Evolutionary conservation across 805 yeast species (phyloP).

Genomic region (Lipomyces mesembrius): DNA sequence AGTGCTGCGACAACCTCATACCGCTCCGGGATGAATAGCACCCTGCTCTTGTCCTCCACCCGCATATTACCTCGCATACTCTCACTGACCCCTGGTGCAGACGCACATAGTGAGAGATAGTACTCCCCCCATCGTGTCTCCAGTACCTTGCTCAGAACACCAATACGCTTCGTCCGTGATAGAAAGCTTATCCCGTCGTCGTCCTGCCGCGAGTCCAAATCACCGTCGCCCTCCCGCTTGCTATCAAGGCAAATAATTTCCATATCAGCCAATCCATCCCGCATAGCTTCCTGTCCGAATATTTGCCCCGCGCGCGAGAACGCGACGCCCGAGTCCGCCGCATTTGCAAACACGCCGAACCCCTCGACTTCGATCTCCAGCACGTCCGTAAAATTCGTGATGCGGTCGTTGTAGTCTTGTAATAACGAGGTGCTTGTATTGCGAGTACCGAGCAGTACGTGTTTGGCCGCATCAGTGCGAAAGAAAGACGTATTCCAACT

Average conservation of each 20-base stretch:
- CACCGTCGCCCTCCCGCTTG: not conserved
- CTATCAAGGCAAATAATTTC: constrained; percentile 25
- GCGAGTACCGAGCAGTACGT: constrained; percentile 17
- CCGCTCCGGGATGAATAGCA: constrained; percentile 31
- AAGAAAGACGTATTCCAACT: constrained; percentile 21
- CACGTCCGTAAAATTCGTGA: constrained; percentile 13
- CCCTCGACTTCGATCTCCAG: constrained; percentile 24
- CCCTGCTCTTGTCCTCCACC: constrained; percentile 13
- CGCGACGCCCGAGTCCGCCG: constrained; percentile 6
- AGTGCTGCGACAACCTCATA: constrained; percentile 17
- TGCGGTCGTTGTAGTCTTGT: constrained; percentile 25
- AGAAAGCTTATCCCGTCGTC: not conserved
- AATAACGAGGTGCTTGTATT: constrained; percentile 10
- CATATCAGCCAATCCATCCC: constrained; percentile 26
- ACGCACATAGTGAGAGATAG: constrained; percentile 5
- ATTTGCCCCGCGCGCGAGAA: constrained; percentile 25
- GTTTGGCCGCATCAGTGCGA: constrained; percentile 1
- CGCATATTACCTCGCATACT: not conserved
- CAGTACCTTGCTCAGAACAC: constrained; percentile 22
- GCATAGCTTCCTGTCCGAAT: constrained; percentile 15
- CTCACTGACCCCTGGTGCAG: not conserved
- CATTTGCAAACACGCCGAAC: constrained; percentile 21
- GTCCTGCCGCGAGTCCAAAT: not conserved
- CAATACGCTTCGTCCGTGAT: constrained; percentile 13
- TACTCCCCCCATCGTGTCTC: constrained; percentile 31